Evolutionary conservation across 331 rosid genomes (phyloP).

Genomic region (Malus hybrid): DNA sequence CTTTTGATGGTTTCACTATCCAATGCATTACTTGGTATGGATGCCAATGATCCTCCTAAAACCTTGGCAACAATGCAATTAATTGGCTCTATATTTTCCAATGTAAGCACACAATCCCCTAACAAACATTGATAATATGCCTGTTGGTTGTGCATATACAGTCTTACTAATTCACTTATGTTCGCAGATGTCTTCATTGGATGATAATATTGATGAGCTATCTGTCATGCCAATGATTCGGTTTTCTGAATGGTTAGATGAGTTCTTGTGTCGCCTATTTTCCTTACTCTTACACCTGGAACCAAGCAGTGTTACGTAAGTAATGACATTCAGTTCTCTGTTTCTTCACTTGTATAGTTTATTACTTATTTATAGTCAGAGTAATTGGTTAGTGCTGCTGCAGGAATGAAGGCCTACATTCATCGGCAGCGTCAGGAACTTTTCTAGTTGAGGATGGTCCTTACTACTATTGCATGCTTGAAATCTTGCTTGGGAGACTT

Average conservation of each 20-base stretch:
- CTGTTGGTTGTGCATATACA: background rate
- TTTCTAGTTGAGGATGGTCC: slow-evolving; percentile 98
- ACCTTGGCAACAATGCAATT: slow-evolving; percentile 98
- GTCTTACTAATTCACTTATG: slow-evolving; percentile 19
- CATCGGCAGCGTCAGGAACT: slow-evolving; percentile 87
- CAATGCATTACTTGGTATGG: slow-evolving; percentile 98
- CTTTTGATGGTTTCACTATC: slow-evolving; percentile 89
- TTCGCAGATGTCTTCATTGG: slow-evolving; percentile 82
- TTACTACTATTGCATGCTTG: slow-evolving; percentile 90
- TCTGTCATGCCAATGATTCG: slow-evolving; percentile 77
- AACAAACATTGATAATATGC: background rate
- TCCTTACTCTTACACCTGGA: slow-evolving; percentile 89
- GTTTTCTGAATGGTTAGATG: slow-evolving; percentile 97
- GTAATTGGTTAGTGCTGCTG: slow-evolving; percentile 30
- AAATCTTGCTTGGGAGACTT: slow-evolving; percentile 90
- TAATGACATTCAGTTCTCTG: slow-evolving; percentile 9
- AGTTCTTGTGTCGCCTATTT: slow-evolving; percentile 95
- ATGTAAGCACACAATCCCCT: slow-evolving; percentile 46
- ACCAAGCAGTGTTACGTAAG: slow-evolving; percentile 90
- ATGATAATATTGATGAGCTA: slow-evolving; percentile 60
- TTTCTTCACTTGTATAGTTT: slow-evolving; percentile 4
- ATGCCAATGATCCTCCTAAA: slow-evolving; percentile 99
- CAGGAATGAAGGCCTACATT: slow-evolving; percentile 89
- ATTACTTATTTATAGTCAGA: background rate
- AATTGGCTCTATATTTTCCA: slow-evolving; percentile 89